Percentiles rank a stretch among this genome's conserved stretches.
phyloP scores from a whole-genome alignment of 345 rosid species.

The Sonneratia caseolaris region DNA sequence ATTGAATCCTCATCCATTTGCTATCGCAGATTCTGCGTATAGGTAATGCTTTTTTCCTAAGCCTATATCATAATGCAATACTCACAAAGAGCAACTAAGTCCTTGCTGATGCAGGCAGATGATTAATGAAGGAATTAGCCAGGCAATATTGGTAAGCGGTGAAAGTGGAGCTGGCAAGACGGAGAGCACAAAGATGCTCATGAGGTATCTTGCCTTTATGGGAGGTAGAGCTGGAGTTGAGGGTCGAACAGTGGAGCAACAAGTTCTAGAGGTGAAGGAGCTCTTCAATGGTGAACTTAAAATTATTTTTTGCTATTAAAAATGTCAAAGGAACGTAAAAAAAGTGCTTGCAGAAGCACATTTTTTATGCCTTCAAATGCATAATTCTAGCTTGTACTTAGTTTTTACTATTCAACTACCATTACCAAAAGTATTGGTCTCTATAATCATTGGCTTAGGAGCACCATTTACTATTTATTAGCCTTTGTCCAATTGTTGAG shows the following conservation, averaged over 20 bases:
- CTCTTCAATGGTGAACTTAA: too few species aligned
- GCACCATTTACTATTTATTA: too few species aligned
- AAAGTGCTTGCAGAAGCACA: not conserved
- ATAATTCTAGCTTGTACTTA: too few species aligned
- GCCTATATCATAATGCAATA: not conserved
- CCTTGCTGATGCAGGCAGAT: slow-evolving; percentile 46
- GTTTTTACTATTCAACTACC: too few species aligned
- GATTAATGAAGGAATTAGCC: slow-evolving; percentile 84
- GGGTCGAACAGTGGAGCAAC: slow-evolving; percentile 87
- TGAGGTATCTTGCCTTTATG: slow-evolving; percentile 90
- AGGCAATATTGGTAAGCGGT: slow-evolving; percentile 92
- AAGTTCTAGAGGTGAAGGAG: slow-evolving; percentile 75
- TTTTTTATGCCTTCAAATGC: not conserved
- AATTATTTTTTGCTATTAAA: too few species aligned
- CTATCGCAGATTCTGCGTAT: slow-evolving; percentile 92
- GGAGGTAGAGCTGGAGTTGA: slow-evolving; percentile 78
- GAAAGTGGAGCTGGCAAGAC: slow-evolving; percentile 99
- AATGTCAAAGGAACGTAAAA: not conserved
- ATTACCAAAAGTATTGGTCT: too few species aligned
- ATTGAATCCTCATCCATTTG: slow-evolving; percentile 90
- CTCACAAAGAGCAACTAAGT: not conserved
- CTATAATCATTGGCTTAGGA: too few species aligned
- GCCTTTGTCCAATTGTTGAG: too few species aligned
- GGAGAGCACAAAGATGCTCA: slow-evolving; percentile 95
- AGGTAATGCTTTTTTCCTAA: slow-evolving; percentile 33